Evolutionary conservation across 345 rosid species (phyloP).

Genomic region (Ailanthus altissimus): DNA sequence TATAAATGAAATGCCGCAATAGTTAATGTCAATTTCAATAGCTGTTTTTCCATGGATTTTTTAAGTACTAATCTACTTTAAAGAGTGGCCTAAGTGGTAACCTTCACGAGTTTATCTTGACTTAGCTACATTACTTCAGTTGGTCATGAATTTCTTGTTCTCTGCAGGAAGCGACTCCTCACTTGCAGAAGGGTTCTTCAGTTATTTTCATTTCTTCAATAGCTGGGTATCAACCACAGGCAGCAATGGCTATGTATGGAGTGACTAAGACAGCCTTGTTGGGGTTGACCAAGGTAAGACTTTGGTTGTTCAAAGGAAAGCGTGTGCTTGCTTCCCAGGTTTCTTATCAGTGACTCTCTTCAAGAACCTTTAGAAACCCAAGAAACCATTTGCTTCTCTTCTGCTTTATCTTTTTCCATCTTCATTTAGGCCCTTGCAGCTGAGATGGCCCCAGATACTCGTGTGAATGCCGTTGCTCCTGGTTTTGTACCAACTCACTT

Average conservation of each 20-base stretch:
- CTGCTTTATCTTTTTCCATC: neutral
- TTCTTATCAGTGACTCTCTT: neutral
- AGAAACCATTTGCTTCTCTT: neutral
- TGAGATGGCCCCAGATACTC: constrained; percentile 79
- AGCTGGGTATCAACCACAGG: constrained; percentile 62
- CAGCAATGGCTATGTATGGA: constrained; percentile 82
- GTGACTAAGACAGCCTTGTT: constrained; percentile 93
- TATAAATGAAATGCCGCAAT: neutral
- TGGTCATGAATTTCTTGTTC: neutral
- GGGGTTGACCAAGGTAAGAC: constrained; percentile 77
- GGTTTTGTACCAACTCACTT: constrained; percentile 91
- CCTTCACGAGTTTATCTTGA: no score
- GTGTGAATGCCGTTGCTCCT: constrained; percentile 85
- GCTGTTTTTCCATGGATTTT: neutral
- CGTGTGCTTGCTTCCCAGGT: neutral
- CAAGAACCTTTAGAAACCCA: neutral
- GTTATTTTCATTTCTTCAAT: constrained; percentile 76
- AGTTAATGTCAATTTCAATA: no score
- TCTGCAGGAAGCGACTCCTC: constrained; percentile 74
- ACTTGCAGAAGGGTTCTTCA: constrained; percentile 76
- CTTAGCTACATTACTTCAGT: no score
- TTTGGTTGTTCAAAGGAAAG: no score
- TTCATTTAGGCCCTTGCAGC: constrained; percentile 73
- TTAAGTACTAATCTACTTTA: neutral
- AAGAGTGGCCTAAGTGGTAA: neutral